These are phyloP conservation scores for Sarcodon sp. DNA, from an alignment of 768 basidiomycete species.

Conservation along the genomic window DNA sequence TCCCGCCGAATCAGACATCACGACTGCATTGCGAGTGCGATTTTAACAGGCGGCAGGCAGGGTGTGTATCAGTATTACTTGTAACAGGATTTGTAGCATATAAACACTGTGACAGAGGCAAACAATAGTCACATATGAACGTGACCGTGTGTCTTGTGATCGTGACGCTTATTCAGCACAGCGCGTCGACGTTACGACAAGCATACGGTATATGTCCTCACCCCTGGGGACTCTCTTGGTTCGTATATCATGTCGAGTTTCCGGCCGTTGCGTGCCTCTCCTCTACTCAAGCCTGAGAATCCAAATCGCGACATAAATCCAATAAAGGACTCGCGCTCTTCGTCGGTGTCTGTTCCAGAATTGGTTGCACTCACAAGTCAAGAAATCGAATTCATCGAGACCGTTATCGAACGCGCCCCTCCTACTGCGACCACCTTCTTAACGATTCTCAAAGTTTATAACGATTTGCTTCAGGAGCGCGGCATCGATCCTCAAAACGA, in stretches of 20 bases:
- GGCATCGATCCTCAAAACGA: slow-evolving; percentile 69
- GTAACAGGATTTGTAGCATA: too few relatives aligned
- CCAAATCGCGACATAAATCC: slow-evolving; percentile 3
- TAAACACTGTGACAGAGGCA: too few relatives aligned
- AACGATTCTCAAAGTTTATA: slow-evolving; percentile 77
- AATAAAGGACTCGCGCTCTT: slow-evolving; percentile 12
- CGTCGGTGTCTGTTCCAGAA: slow-evolving; percentile 16
- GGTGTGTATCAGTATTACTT: too few relatives aligned
- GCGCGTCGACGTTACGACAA: too few relatives aligned
- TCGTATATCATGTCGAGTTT: slow-evolving; percentile 17
- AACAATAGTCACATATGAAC: too few relatives aligned
- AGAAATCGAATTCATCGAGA: slow-evolving; percentile 65
- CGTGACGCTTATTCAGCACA: too few relatives aligned
- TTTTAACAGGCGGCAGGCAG: slow-evolving; percentile 28
- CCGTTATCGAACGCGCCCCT: slow-evolving; percentile 58
- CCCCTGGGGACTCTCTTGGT: neutral
- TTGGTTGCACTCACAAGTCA: slow-evolving; percentile 16
- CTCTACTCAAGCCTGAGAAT: slow-evolving; percentile 12
- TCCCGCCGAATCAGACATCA: slow-evolving; percentile 60
- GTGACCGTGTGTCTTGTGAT: too few relatives aligned
- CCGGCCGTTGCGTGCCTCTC: slow-evolving; percentile 19
- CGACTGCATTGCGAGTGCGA: slow-evolving; percentile 47
- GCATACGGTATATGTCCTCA: too few relatives aligned
- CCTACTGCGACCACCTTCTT: slow-evolving; percentile 63
- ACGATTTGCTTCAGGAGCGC: slow-evolving; percentile 59